phyloP scores from a whole-genome alignment of 73 alveolate species.

The Tetrahymena elliotti region DNA sequence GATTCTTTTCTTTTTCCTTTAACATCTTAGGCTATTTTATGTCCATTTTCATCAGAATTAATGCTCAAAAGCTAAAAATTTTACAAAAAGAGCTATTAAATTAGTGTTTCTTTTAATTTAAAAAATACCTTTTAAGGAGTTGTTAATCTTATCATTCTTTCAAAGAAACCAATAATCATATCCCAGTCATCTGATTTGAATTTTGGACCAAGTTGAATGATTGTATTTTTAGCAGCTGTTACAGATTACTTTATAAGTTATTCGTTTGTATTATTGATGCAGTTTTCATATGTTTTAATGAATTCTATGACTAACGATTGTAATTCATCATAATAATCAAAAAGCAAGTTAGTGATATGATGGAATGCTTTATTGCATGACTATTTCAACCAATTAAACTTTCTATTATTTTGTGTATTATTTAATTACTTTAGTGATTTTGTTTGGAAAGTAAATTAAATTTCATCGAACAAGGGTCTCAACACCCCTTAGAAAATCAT shows the following conservation, averaged over 20 bases:
- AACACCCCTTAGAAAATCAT: constrained; percentile 22
- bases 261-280: constrained; percentile 19
- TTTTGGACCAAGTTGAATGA: constrained; percentile 4
- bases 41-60: background rate
- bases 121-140: constrained; percentile 8
- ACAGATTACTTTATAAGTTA: constrained; percentile 21
- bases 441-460: constrained; percentile 20
- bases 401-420: background rate
- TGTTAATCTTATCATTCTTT: constrained; percentile 26
- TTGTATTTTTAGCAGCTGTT: constrained; percentile 26
- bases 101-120: background rate
- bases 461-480: constrained; percentile 45
- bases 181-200: constrained; percentile 35
- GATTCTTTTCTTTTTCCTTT: background rate
- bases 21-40: background rate
- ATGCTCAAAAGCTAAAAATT: background rate
- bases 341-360: constrained; percentile 16
- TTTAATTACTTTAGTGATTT: background rate
- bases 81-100: background rate
- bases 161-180: constrained; percentile 9
- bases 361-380: constrained; percentile 35
- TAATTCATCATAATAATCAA: constrained; percentile 15
- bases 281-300: constrained; percentile 20
- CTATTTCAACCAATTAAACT: constrained; percentile 18
- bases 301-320: background rate